Conservation (phyloP, 306 rosid species). For the Prunus mume region DNA sequence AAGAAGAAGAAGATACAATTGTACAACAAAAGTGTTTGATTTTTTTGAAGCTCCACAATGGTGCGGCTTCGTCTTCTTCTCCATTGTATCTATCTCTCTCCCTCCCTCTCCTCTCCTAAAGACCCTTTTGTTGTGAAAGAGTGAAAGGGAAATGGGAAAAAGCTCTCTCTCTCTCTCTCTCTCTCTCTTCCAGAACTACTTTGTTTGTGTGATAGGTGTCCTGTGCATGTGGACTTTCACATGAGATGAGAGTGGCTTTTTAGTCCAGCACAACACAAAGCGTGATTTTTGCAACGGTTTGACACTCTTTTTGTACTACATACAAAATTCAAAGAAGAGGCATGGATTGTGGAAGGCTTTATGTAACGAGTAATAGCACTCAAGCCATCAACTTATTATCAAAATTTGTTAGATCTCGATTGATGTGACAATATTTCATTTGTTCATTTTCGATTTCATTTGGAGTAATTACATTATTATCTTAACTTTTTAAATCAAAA, state of each 20-base stretch:
- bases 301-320: background rate
- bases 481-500: no score
- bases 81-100: constrained; percentile 30
- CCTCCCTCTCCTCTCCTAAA: constrained; percentile 47
- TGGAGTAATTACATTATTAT: no score
- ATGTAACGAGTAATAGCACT: no score
- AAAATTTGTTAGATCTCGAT: no score
- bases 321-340: background rate
- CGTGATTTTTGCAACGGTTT: constrained; percentile 2
- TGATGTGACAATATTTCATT: no score
- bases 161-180: background rate
- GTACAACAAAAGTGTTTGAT: constrained; percentile 6
- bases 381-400: background rate
- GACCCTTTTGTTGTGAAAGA: constrained; percentile 25
- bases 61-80: constrained; percentile 13
- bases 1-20: constrained; percentile 33
- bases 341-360: background rate
- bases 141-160: constrained; percentile 41
- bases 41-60: constrained; percentile 21
- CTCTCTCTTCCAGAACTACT: constrained; percentile 7
- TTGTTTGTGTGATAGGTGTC: constrained; percentile 4
- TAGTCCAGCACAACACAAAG: background rate
- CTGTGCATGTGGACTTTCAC: constrained; percentile 14
- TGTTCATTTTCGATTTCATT: no score
- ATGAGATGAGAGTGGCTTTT: constrained; percentile 5